Base-by-base conservation (phyloP, 1,139 yeast species). In the Saccharomycopsis hybrid region DNA sequence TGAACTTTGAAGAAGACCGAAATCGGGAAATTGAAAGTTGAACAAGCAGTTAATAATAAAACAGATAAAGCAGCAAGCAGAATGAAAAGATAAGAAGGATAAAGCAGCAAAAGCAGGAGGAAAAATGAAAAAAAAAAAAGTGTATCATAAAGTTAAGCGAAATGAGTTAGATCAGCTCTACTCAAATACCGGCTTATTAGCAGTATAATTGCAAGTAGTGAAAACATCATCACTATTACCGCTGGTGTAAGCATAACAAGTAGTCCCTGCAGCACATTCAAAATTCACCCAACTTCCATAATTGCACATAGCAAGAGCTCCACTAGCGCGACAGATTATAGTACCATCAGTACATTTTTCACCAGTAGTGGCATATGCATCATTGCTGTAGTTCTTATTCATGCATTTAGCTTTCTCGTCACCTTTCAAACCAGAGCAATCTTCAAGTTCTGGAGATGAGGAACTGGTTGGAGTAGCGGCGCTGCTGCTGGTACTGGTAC, bases 231-330 rank as follows among this genome's bases (percentile, higher is more conserved):
- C 45, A 24, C 29, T 25, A 5, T 11, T 66, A 52, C 61, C 69
- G 45, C 60, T 60, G 41, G 66, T 70, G 55, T 67, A 68, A 25
- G 84, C 82, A 55, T 67, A 71, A 64, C 86, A 80, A 2, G 76
- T 70, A 3, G 85, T 79, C 44, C 84, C 82, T 2, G 73, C 65
- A 7, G 83, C 76, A 64, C 87, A 80, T 40, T 64, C 70, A 59
- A 72, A 70, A 28, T 60, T 60, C 18, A 77, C 80, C 85, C 86
- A 81, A 27, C 63, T 54, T 41, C 79, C 78, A 58, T 66, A 70
- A 59, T 75, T 70, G 64, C 85, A 80, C 38, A 77, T 65, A 13
- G 83, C 79, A 56, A 74, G 71, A 41, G 66, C 56, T 46, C 80
- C 82, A 54, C 67, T 66, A 13, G 69, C 59, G 13, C 73, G 60